Percentiles rank a stretch among this genome's conserved stretches.
Evolutionary conservation across 2,329 filamentous ascomycete genomes (phyloP).

Genomic region (Clonostachys chloroleuca): DNA sequence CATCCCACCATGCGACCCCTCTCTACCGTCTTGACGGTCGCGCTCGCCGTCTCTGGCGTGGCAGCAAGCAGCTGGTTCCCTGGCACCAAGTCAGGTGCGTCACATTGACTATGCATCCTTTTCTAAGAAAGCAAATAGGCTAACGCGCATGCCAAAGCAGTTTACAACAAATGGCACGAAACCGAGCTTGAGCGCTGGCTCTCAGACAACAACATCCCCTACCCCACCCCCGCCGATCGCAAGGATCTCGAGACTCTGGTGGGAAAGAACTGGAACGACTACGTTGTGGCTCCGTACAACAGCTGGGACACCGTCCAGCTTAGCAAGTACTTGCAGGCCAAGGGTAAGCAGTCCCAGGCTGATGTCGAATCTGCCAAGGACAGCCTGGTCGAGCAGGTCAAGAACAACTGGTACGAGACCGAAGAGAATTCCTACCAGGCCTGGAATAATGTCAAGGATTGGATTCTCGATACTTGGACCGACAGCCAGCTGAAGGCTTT

Average conservation of each 20-base stretch:
- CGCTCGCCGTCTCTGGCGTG: slow-evolving; percentile 66
- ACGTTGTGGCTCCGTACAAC: slow-evolving; percentile 71
- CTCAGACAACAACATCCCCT: slow-evolving; percentile 84
- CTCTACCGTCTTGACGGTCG: slow-evolving; percentile 63
- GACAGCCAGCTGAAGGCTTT: slow-evolving; percentile 93
- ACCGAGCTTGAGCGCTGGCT: slow-evolving; percentile 97
- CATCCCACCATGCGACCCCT: slow-evolving; percentile 71
- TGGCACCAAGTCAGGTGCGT: slow-evolving; percentile 66
- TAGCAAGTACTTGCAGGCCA: slow-evolving; percentile 60
- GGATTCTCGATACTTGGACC: slow-evolving; percentile 94
- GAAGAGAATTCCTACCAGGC: slow-evolving; percentile 72
- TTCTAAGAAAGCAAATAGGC: background rate
- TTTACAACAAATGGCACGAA: slow-evolving; percentile 98
- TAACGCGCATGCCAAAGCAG: slow-evolving; percentile 36
- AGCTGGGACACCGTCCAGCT: slow-evolving; percentile 71
- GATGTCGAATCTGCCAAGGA: slow-evolving; percentile 66
- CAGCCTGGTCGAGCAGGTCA: slow-evolving; percentile 63
- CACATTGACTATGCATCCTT: background rate
- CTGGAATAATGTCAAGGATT: slow-evolving; percentile 72
- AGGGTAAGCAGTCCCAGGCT: slow-evolving; percentile 66
- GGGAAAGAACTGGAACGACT: slow-evolving; percentile 81
- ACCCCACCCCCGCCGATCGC: slow-evolving; percentile 85
- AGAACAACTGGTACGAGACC: slow-evolving; percentile 71
- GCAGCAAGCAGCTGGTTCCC: slow-evolving; percentile 78
- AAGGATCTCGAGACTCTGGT: slow-evolving; percentile 93